These are phyloP conservation scores for Protomyces macrosporus DNA, from an alignment of 1,139 yeast genomes.

Conservation along the genomic window DNA sequence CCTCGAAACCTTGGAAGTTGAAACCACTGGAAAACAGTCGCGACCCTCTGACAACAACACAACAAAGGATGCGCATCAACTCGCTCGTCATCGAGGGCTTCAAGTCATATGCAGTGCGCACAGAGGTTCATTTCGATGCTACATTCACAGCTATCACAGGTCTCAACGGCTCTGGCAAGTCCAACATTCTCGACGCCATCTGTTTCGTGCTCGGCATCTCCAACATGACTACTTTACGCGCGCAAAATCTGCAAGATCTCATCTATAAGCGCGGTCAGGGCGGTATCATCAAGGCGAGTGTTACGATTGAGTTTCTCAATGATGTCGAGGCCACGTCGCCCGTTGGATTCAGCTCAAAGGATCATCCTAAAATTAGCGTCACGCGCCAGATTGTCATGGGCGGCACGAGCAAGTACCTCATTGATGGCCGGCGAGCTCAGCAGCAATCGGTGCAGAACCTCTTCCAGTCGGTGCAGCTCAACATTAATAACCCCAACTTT, in stretches of 20 bases:
- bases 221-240: slow-evolving; percentile 88
- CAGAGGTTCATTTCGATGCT: slow-evolving; percentile 93
- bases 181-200: slow-evolving; percentile 90
- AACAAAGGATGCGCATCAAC: slow-evolving; percentile 69
- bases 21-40: no score
- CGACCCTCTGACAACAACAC: not conserved
- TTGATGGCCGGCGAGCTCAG: slow-evolving; percentile 95
- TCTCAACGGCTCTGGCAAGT: slow-evolving; percentile 93
- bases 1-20: no score
- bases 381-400: slow-evolving; percentile 79
- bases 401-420: slow-evolving; percentile 84
- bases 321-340: slow-evolving; percentile 71
- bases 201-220: slow-evolving; percentile 98
- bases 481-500: slow-evolving; percentile 94
- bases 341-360: slow-evolving; percentile 66
- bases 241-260: slow-evolving; percentile 85
- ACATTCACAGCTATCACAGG: slow-evolving; percentile 98
- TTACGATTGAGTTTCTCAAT: slow-evolving; percentile 90
- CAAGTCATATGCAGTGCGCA: slow-evolving; percentile 94
- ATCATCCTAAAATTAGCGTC: slow-evolving; percentile 73
- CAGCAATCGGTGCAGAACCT: slow-evolving; percentile 86
- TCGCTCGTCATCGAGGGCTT: slow-evolving; percentile 96
- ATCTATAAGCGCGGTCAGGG: slow-evolving; percentile 97
- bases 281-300: slow-evolving; percentile 95
- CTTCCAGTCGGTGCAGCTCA: slow-evolving; percentile 90